Conservation (phyloP, 208 protist genomes). For the Herpetomonas samuelpessoai region DNA sequence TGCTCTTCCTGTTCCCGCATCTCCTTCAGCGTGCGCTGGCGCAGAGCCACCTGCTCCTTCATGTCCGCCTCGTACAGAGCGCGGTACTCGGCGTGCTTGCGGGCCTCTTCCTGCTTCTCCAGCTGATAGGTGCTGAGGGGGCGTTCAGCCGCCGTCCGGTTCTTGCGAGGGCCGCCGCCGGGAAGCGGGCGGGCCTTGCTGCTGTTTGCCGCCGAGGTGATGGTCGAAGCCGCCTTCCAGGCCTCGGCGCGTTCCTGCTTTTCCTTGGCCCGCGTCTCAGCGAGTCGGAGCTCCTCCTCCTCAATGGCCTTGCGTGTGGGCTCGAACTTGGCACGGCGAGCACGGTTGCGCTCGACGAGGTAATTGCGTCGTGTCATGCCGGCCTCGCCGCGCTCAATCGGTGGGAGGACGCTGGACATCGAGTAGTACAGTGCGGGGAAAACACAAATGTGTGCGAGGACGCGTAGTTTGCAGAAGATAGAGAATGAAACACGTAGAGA, state of each 20-base stretch:
- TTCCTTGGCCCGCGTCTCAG: conserved; percentile 39
- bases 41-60: conserved; percentile 56
- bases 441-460: too few relatives aligned
- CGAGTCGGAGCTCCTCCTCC: conserved; percentile 57
- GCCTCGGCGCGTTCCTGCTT: conserved; percentile 39
- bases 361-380: conserved; percentile 77
- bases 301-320: conserved; percentile 52
- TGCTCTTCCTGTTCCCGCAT: conserved; percentile 41
- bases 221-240: conserved; percentile 31
- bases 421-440: background rate
- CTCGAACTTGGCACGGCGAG: conserved; percentile 45
- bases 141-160: conserved; percentile 20
- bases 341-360: conserved; percentile 79
- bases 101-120: conserved; percentile 45
- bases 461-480: too few relatives aligned
- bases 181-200: conserved; percentile 44
- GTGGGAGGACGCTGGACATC: conserved; percentile 31
- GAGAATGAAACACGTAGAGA: too few relatives aligned
- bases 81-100: conserved; percentile 67
- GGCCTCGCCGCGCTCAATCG: conserved; percentile 46
- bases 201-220: conserved; percentile 11
- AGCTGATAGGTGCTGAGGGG: conserved; percentile 44
- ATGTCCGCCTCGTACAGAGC: conserved; percentile 60
- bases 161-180: conserved; percentile 43
- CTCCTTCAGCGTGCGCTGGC: conserved; percentile 42